Conservation (phyloP, 164 flowering plant species). For the Aristolochia contorta region DNA sequence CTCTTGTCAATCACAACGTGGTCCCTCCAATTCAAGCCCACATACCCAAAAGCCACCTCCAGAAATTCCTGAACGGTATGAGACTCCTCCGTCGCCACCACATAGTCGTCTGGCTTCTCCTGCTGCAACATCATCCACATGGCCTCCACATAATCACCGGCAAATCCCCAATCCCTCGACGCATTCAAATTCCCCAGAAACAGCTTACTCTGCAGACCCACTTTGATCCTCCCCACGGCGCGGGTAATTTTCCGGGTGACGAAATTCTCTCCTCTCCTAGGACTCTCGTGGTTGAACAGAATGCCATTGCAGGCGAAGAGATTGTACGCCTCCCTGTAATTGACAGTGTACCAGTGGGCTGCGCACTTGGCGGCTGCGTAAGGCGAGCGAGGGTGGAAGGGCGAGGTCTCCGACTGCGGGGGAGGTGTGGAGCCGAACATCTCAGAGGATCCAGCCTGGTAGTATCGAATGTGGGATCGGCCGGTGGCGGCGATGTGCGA, state of each 20-base stretch:
- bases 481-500: conserved; percentile 72
- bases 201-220: conserved; percentile 79
- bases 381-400: conserved; percentile 92
- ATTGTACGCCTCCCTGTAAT: conserved; percentile 92
- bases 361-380: conserved; percentile 89
- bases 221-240: conserved; percentile 84
- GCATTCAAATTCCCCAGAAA: conserved; percentile 84
- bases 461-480: conserved; percentile 49
- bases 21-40: conserved; percentile 86
- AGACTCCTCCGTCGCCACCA: conserved; percentile 93
- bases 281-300: conserved; percentile 86
- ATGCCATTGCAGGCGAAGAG: conserved; percentile 84
- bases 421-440: conserved; percentile 95
- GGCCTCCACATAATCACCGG: conserved; percentile 95
- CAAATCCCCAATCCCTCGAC: conserved; percentile 92
- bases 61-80: conserved; percentile 91
- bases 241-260: conserved; percentile 89
- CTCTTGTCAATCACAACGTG: conserved; percentile 90
- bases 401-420: conserved; percentile 72
- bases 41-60: conserved; percentile 81
- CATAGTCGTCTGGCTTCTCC: conserved; percentile 88
- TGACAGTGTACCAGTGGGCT: conserved; percentile 97
- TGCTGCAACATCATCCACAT: conserved; percentile 99
- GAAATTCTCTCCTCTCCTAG: conserved; percentile 84
- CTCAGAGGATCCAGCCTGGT: conserved; percentile 94